Conservation (phyloP, 164 flowering plant genomes). For the Paratinospora sagittata region DNA sequence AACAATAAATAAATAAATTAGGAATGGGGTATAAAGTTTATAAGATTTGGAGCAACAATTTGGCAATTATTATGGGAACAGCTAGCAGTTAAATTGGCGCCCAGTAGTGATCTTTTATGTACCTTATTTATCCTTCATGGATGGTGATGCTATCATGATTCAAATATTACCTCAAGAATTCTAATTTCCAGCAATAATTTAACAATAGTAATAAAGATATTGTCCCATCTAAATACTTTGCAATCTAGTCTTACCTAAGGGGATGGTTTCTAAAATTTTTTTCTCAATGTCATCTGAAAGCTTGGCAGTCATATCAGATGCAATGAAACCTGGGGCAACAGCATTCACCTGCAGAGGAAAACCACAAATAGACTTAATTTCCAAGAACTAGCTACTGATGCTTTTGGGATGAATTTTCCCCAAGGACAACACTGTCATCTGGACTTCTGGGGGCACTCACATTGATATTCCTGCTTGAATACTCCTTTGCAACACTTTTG, state of each 20-base stretch:
- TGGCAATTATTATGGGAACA: too few species aligned
- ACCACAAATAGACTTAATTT: not conserved
- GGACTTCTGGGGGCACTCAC: conserved; percentile 32
- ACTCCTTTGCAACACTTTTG: conserved; percentile 87
- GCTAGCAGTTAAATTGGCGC: too few species aligned
- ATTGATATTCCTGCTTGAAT: conserved; percentile 78
- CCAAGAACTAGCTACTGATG: not conserved
- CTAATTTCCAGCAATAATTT: not conserved
- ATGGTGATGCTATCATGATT: not conserved
- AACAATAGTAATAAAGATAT: not conserved
- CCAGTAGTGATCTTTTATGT: not conserved
- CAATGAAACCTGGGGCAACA: conserved; percentile 94
- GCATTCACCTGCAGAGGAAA: conserved; percentile 68
- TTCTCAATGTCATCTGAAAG: conserved; percentile 79
- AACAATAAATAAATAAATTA: too few species aligned
- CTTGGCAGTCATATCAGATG: conserved; percentile 96
- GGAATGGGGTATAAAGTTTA: too few species aligned
- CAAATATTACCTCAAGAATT: not conserved
- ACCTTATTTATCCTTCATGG: not conserved
- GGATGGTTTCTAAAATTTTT: conserved; percentile 69
- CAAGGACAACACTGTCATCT: not conserved
- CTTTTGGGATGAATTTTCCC: not conserved
- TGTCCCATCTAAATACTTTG: not conserved
- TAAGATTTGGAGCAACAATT: too few species aligned
- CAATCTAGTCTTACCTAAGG: conserved; percentile 56